Evolutionary conservation across 2,329 filamentous ascomycete genomes (phyloP).

Genomic region (Laburnicola sp.): DNA sequence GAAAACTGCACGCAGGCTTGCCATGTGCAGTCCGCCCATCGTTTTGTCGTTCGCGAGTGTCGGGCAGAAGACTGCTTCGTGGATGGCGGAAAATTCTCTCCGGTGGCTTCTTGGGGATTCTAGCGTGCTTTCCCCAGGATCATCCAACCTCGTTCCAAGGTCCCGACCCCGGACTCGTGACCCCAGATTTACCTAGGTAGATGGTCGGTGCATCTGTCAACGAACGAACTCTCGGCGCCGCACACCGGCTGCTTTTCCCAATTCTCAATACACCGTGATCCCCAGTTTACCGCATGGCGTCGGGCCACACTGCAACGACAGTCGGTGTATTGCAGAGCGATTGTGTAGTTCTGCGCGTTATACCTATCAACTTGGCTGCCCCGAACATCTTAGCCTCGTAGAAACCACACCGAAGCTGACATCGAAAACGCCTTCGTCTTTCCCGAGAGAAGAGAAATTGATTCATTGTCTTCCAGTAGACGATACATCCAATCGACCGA

Average conservation of each 20-base stretch:
- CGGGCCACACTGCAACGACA: background rate
- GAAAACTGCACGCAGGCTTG: background rate
- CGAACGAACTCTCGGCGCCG: background rate
- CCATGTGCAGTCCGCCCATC: no score
- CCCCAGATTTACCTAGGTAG: background rate
- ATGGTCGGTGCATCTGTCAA: background rate
- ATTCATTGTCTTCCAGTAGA: no score
- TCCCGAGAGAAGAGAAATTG: no score
- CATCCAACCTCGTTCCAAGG: background rate
- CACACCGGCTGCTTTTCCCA: no score
- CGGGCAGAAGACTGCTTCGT: background rate
- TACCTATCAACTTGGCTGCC: background rate
- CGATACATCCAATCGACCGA: no score
- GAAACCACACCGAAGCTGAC: background rate
- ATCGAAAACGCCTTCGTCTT: no score
- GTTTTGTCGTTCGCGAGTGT: no score
- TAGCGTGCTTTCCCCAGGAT: background rate
- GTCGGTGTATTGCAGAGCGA: constrained; percentile 8
- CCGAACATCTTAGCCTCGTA: background rate
- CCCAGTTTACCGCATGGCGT: background rate
- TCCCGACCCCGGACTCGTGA: background rate
- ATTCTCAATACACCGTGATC: no score
- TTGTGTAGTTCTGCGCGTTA: no score
- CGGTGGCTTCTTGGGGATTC: constrained; percentile 7
- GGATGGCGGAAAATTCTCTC: constrained; percentile 14